Evolutionary conservation across 2,329 filamentous ascomycete species (phyloP).

Genomic region (Pseudocercospora fijiensis): DNA sequence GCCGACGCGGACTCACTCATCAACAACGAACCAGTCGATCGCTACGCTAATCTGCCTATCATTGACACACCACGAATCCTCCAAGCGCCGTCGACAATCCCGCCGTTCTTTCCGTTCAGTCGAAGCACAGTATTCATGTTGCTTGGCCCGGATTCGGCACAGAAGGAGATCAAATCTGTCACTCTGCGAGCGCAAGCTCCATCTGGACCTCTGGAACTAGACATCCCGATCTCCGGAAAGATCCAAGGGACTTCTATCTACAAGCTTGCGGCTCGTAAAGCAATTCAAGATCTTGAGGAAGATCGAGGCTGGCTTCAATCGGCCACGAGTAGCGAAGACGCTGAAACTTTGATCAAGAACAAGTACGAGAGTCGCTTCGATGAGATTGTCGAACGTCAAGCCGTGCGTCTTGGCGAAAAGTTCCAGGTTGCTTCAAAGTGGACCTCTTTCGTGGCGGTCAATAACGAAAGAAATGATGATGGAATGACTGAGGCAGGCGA

Average conservation of each 20-base stretch:
- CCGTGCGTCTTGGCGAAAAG: slow-evolving; percentile 62
- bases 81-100: slow-evolving; percentile 64
- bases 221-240: slow-evolving; percentile 56
- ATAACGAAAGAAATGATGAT: slow-evolving; percentile 41
- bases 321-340: slow-evolving; percentile 47
- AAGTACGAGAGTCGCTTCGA: slow-evolving; percentile 53
- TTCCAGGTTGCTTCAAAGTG: slow-evolving; percentile 69
- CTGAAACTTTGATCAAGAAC: slow-evolving; percentile 45
- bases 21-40: slow-evolving; percentile 27
- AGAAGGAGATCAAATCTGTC: slow-evolving; percentile 55
- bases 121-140: slow-evolving; percentile 66
- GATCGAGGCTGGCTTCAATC: slow-evolving; percentile 64
- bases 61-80: slow-evolving; percentile 58
- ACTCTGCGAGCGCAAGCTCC: slow-evolving; percentile 58
- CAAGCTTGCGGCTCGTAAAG: slow-evolving; percentile 68
- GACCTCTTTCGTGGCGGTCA: slow-evolving; percentile 70
- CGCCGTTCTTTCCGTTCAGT: slow-evolving; percentile 65
- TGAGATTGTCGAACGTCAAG: slow-evolving; percentile 64
- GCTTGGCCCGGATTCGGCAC: slow-evolving; percentile 53
- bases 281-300: slow-evolving; percentile 67
- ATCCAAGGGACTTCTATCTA: slow-evolving; percentile 50
- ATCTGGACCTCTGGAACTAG: slow-evolving; percentile 61
- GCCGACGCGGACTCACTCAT: slow-evolving; percentile 46
- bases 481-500: neutral
- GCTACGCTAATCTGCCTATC: slow-evolving; percentile 54